Conservation (phyloP, 2,329 filamentous ascomycete species). For the Didymella glomerata region DNA sequence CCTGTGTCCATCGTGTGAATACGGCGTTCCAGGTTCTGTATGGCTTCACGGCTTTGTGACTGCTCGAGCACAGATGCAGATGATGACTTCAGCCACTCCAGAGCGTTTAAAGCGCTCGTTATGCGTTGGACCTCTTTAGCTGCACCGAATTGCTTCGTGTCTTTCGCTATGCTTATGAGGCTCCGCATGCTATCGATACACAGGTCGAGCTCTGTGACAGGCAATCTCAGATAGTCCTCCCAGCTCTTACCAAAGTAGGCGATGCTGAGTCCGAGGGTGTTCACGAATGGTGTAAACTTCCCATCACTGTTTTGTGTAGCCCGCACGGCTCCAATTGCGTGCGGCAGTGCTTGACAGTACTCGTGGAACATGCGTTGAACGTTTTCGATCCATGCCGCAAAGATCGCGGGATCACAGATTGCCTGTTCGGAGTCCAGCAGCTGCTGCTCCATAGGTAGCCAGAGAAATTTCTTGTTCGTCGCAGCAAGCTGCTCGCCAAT, state of each 20-base stretch:
- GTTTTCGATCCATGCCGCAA: slow-evolving; percentile 36
- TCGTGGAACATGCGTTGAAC: slow-evolving; percentile 32
- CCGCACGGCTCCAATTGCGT: slow-evolving; percentile 35
- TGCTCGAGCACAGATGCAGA: slow-evolving; percentile 26
- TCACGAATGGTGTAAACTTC: slow-evolving; percentile 39
- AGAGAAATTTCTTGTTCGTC: slow-evolving; percentile 32
- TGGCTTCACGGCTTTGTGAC: slow-evolving; percentile 32
- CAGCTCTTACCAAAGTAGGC: slow-evolving; percentile 38
- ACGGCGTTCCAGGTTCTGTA: slow-evolving; percentile 36
- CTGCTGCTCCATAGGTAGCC: slow-evolving; percentile 31
- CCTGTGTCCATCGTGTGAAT: slow-evolving; percentile 31
- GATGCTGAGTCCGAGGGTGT: slow-evolving; percentile 37
- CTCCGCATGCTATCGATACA: slow-evolving; percentile 31
- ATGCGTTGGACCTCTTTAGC: slow-evolving; percentile 23
- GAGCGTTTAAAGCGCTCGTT: slow-evolving; percentile 24
- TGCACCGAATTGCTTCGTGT: slow-evolving; percentile 5
- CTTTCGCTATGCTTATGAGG: slow-evolving; percentile 22
- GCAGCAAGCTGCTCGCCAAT: slow-evolving; percentile 30
- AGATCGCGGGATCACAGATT: slow-evolving; percentile 32
- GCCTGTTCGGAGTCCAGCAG: slow-evolving; percentile 21
- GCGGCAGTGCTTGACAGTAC: slow-evolving; percentile 38
- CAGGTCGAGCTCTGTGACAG: slow-evolving; percentile 33
- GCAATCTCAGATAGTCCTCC: slow-evolving; percentile 41
- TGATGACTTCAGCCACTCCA: slow-evolving; percentile 25
- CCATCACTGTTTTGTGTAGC: slow-evolving; percentile 31